Conservation (phyloP, 2,329 filamentous ascomycete genomes). For the Leptographium wingfieldii region DNA sequence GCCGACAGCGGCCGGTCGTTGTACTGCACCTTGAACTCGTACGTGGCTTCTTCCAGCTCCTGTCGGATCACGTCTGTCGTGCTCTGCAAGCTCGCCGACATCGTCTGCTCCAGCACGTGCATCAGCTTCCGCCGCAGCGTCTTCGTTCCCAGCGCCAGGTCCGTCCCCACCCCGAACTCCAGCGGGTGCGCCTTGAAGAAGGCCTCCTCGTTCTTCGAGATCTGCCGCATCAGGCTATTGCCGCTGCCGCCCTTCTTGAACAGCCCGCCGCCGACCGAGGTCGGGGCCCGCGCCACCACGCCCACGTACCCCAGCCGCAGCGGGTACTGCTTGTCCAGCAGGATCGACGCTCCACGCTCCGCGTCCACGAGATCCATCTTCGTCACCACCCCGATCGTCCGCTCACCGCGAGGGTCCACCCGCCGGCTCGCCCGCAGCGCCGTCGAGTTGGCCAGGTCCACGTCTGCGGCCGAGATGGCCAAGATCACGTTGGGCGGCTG, state of each 20-base stretch:
- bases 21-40: slow-evolving; percentile 99
- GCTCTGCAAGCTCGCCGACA: slow-evolving; percentile 81
- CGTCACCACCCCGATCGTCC: slow-evolving; percentile 96
- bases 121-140: slow-evolving; percentile 91
- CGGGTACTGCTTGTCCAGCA: slow-evolving; percentile 86
- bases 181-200: slow-evolving; percentile 76
- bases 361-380: slow-evolving; percentile 98
- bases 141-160: slow-evolving; percentile 68
- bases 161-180: slow-evolving; percentile 63
- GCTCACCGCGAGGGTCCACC: slow-evolving; percentile 86
- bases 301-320: slow-evolving; percentile 92
- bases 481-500: slow-evolving; percentile 91
- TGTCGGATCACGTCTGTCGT: slow-evolving; percentile 89
- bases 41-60: slow-evolving; percentile 90
- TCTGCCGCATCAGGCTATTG: slow-evolving; percentile 52
- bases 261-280: slow-evolving; percentile 40
- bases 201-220: slow-evolving; percentile 75
- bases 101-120: slow-evolving; percentile 91
- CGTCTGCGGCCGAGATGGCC: slow-evolving; percentile 93
- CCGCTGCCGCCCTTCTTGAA: slow-evolving; percentile 72
- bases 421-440: slow-evolving; percentile 78
- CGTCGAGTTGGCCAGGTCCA: slow-evolving; percentile 93
- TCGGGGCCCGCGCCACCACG: slow-evolving; percentile 75
- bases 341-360: slow-evolving; percentile 59
- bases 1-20: slow-evolving; percentile 91